Conservation (phyloP, 768 basidiomycete genomes). For the Amanita fuliginea region DNA sequence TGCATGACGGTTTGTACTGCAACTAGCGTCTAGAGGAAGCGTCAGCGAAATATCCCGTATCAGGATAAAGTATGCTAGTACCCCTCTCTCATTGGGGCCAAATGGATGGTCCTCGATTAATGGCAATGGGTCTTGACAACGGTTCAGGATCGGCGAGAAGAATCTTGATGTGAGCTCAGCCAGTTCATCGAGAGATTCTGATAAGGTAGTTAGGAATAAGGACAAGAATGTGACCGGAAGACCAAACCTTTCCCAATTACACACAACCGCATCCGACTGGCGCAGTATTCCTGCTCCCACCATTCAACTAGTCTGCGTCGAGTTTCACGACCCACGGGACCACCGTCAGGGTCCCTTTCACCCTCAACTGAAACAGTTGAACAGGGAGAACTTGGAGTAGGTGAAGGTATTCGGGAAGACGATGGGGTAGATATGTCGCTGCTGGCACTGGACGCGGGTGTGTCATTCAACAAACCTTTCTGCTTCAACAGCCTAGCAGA, state of each 20-base stretch:
- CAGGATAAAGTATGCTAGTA: constrained; percentile 27
- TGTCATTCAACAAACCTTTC: constrained; percentile 28
- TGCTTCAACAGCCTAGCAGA: constrained; percentile 48
- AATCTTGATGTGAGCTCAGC: constrained; percentile 46
- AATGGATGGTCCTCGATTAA: constrained; percentile 67
- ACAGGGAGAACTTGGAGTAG: constrained; percentile 40
- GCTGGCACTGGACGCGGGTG: constrained; percentile 15
- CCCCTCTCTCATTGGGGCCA: constrained; percentile 60
- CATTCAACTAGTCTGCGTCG: constrained; percentile 73
- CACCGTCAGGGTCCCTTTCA: constrained; percentile 64
- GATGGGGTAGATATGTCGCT: constrained; percentile 31
- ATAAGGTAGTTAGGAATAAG: constrained; percentile 1
- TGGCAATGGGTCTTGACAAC: constrained; percentile 46
- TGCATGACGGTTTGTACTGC: constrained; percentile 85
- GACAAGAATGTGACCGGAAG: background rate
- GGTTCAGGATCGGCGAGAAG: constrained; percentile 67
- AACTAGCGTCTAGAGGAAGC: constrained; percentile 50
- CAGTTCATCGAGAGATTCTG: constrained; percentile 71
- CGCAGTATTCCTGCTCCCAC: constrained; percentile 77
- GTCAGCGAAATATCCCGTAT: background rate
- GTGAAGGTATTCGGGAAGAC: constrained; percentile 48
- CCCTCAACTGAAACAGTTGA: constrained; percentile 42
- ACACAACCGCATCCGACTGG: constrained; percentile 71
- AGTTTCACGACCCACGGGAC: constrained; percentile 68
- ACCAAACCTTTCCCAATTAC: constrained; percentile 65